These are phyloP conservation scores for Paecilomyces sp. DNA, from an alignment of 2,329 filamentous ascomycete genomes.

Conservation along the genomic window DNA sequence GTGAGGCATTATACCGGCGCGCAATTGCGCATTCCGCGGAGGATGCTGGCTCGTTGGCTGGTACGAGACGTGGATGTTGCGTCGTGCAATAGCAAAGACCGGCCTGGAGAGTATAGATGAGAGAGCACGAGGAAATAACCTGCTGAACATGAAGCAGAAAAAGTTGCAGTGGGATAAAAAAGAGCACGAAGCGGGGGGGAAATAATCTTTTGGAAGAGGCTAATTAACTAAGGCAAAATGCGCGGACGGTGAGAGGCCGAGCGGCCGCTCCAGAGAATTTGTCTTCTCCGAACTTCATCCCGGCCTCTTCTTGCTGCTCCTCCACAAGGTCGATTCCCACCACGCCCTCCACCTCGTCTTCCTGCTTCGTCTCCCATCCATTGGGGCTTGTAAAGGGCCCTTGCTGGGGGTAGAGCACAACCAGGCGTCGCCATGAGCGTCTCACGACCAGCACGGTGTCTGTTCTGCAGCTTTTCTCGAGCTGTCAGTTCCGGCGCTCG, in stretches of 20 bases:
- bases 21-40: slow-evolving; percentile 14
- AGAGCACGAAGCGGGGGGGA: slow-evolving; percentile 1
- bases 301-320: slow-evolving; percentile 1
- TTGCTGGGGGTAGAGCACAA: slow-evolving; percentile 21
- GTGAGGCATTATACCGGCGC: slow-evolving; percentile 19
- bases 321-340: slow-evolving; percentile 1
- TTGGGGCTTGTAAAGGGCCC: slow-evolving; percentile 14
- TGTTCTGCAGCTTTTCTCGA: slow-evolving; percentile 43
- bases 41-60: neutral
- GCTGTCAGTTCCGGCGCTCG: slow-evolving; percentile 29
- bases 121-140: neutral
- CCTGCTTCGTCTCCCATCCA: slow-evolving; percentile 1
- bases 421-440: slow-evolving; percentile 38
- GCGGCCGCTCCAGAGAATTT: slow-evolving; percentile 13
- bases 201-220: neutral
- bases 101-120: neutral
- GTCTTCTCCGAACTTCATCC: slow-evolving; percentile 7
- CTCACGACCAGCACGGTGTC: slow-evolving; percentile 42
- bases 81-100: neutral
- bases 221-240: neutral
- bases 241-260: slow-evolving; percentile 2
- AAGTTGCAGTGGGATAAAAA: neutral
- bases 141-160: neutral
- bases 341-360: neutral
- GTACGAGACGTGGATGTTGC: neutral